These are phyloP conservation scores for Calocybe gambosa DNA, from an alignment of 1,284 basidiomycete genomes.

Conservation along the genomic window DNA sequence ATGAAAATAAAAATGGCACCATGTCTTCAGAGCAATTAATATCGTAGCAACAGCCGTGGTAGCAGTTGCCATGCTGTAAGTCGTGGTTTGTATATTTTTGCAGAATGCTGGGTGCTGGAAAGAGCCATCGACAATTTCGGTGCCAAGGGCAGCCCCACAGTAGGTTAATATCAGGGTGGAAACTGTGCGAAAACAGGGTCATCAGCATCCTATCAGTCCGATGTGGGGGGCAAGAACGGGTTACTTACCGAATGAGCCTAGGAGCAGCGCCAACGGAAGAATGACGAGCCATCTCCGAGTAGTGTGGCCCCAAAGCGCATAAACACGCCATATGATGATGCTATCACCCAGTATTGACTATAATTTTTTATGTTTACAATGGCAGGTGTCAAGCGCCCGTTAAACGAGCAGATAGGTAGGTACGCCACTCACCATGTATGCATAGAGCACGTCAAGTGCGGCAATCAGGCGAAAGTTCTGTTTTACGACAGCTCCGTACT, in stretches of 20 bases:
- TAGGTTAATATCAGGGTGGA: slow-evolving; percentile 2
- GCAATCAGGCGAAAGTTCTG: slow-evolving; percentile 2
- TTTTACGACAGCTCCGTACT: slow-evolving; percentile 4
- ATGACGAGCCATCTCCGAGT: slow-evolving; percentile 1
- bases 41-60: slow-evolving; percentile 11
- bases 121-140: slow-evolving; percentile 8
- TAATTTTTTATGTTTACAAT: too few relatives aligned
- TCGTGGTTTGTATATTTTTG: slow-evolving; percentile 9
- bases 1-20: neutral
- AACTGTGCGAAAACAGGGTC: neutral
- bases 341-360: neutral
- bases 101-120: slow-evolving; percentile 11
- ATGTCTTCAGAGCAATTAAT: slow-evolving; percentile 10
- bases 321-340: slow-evolving; percentile 7
- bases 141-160: slow-evolving; percentile 6
- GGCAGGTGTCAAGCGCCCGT: neutral
- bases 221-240: neutral
- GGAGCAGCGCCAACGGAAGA: neutral
- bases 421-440: slow-evolving; percentile 8
- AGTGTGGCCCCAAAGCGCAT: slow-evolving; percentile 1
- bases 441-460: slow-evolving; percentile 7
- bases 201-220: neutral
- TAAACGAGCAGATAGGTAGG: neutral
- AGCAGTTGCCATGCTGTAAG: slow-evolving; percentile 8
- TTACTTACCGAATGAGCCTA: slow-evolving; percentile 1